Evolutionary conservation across 495 filamentous ascomycete genomes (phyloP).

Genomic region (Parachaetomium inaequale): DNA sequence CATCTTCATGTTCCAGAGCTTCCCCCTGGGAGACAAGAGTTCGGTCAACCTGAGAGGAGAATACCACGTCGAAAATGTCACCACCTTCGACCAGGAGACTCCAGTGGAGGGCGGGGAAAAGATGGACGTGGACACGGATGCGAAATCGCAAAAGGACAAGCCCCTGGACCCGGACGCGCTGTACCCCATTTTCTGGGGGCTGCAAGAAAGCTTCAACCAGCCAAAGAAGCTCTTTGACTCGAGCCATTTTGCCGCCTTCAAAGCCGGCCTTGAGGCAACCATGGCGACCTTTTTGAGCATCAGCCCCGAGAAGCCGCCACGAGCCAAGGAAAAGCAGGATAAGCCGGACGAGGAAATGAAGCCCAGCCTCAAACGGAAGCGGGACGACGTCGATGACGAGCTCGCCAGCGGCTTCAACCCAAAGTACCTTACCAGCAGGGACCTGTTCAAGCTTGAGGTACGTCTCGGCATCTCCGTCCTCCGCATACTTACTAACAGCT

Average conservation of each 20-base stretch:
- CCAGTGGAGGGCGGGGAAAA: constrained; percentile 52
- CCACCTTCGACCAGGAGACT: constrained; percentile 65
- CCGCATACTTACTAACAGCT: constrained; percentile 19
- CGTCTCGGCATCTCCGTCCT: constrained; percentile 13
- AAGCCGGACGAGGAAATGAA: constrained; percentile 59
- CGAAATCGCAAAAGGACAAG: constrained; percentile 24
- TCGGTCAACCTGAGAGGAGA: constrained; percentile 95
- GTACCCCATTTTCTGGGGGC: constrained; percentile 90
- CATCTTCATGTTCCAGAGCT: constrained; percentile 96
- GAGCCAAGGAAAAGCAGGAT: constrained; percentile 32
- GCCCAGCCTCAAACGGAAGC: constrained; percentile 69
- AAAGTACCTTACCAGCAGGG: constrained; percentile 91
- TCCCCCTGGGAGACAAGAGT: constrained; percentile 91
- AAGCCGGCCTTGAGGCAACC: constrained; percentile 70
- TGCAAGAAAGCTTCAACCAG: constrained; percentile 89
- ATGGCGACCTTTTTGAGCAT: constrained; percentile 74
- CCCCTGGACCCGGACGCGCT: constrained; percentile 64
- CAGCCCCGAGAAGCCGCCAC: constrained; percentile 58
- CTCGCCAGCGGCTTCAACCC: constrained; percentile 83
- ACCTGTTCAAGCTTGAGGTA: constrained; percentile 93
- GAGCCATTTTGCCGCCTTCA: constrained; percentile 70
- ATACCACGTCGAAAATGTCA: constrained; percentile 94
- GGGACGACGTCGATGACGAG: constrained; percentile 55
- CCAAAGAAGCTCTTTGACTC: constrained; percentile 74
- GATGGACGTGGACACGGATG: constrained; percentile 55